Conservation (phyloP, 2,329 filamentous ascomycete species). For the Magnaporthales sp. region DNA sequence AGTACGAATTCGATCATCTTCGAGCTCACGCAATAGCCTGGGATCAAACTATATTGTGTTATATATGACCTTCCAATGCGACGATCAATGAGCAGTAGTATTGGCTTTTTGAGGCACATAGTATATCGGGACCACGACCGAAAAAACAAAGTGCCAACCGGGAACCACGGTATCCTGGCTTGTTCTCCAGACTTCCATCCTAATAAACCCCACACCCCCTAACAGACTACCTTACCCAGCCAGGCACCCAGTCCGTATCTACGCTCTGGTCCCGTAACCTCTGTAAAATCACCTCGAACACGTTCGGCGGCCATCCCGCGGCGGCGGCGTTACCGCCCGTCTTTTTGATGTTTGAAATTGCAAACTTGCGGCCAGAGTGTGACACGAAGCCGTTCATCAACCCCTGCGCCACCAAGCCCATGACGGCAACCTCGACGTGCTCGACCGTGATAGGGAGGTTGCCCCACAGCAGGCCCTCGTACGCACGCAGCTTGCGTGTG, state of each 20-base stretch:
- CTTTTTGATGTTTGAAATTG: constrained; percentile 68
- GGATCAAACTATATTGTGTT: not conserved
- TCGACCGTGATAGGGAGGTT: constrained; percentile 49
- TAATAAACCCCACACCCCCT: not conserved
- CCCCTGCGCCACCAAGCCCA: constrained; percentile 70
- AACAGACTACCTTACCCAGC: constrained; percentile 18
- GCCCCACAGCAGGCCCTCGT: constrained; percentile 55
- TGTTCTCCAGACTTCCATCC: not conserved
- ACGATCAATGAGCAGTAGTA: not conserved
- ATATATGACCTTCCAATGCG: not conserved
- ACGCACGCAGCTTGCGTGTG: constrained; percentile 39
- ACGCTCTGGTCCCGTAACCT: constrained; percentile 51
- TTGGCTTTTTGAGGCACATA: not conserved
- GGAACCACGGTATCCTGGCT: not conserved
- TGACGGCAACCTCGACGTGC: constrained; percentile 70
- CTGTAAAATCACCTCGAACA: constrained; percentile 59
- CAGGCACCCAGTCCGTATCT: constrained; percentile 31
- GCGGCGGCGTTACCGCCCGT: constrained; percentile 40
- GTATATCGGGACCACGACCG: no score
- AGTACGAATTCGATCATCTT: not conserved
- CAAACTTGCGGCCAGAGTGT: constrained; percentile 67
- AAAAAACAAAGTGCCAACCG: not conserved
- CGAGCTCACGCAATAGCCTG: not conserved
- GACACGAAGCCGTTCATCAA: constrained; percentile 78
- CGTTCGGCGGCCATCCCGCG: constrained; percentile 63